phyloP scores from a whole-genome alignment of 805 yeast genomes.

The Isabelozyma pseudorhagii region DNA sequence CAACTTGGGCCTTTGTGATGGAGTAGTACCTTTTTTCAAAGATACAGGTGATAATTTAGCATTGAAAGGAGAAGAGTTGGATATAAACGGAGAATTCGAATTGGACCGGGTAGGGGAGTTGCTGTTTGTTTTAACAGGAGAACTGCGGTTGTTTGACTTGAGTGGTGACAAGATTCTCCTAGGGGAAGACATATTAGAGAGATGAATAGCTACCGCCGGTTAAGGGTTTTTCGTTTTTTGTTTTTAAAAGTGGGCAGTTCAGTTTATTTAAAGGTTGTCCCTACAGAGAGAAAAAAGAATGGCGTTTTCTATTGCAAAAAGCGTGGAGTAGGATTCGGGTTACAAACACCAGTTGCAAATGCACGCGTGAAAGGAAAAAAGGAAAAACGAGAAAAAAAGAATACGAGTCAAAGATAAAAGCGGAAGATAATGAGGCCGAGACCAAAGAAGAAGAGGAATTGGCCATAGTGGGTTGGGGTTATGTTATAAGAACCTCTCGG shows the following conservation, averaged over 20 bases:
- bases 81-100: not conserved
- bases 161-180: not conserved
- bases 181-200: not conserved
- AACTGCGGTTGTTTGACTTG: not conserved
- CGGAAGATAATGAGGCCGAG: not conserved
- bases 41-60: not conserved
- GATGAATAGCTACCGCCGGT: not conserved
- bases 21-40: not conserved
- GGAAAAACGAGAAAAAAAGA: not conserved
- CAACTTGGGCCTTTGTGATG: constrained; percentile 8
- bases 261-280: not conserved
- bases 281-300: not conserved
- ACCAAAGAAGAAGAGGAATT: not conserved
- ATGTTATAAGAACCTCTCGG: too few species aligned
- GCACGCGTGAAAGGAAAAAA: not conserved
- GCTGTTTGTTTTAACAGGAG: constrained; percentile 1
- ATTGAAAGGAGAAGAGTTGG: not conserved
- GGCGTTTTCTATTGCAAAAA: not conserved
- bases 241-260: not conserved
- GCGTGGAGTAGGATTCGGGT: not conserved
- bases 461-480: too few species aligned
- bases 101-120: not conserved
- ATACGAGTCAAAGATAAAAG: not conserved
- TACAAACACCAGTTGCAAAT: not conserved
- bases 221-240: not conserved